These are phyloP conservation scores for Cubamyces lactineus DNA, from an alignment of 768 basidiomycete genomes.

Conservation along the genomic window DNA sequence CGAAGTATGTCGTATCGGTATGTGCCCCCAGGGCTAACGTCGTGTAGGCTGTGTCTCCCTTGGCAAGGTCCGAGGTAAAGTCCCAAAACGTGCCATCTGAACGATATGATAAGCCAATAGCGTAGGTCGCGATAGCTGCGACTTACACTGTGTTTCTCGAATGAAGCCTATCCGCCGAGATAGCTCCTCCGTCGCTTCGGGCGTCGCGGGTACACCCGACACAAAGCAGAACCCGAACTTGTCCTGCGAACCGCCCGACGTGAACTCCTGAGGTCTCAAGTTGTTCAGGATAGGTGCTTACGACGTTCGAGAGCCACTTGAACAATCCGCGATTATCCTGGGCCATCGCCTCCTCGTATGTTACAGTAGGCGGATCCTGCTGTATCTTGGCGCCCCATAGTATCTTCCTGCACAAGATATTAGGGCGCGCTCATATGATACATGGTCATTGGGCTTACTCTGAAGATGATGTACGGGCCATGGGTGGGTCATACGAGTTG, in stretches of 20 bases:
- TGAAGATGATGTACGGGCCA: conserved; percentile 31
- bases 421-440: background rate
- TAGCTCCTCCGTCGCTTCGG: conserved; percentile 84
- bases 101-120: background rate
- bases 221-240: conserved; percentile 90
- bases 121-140: background rate
- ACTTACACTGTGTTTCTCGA: conserved; percentile 77
- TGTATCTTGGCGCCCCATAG: conserved; percentile 83
- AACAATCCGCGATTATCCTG: conserved; percentile 66
- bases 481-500: conserved; percentile 80
- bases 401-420: conserved; percentile 51
- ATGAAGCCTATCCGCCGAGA: conserved; percentile 82
- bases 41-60: conserved; percentile 94
- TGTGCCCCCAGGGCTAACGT: conserved; percentile 86
- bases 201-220: conserved; percentile 74
- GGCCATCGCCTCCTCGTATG: conserved; percentile 75
- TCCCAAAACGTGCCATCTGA: conserved; percentile 97
- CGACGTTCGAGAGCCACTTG: conserved; percentile 82
- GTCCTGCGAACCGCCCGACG: conserved; percentile 51
- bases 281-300: conserved; percentile 39
- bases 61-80: conserved; percentile 88
- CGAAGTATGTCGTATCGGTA: conserved; percentile 77
- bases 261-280: background rate
- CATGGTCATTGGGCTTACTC: conserved; percentile 46
- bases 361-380: conserved; percentile 71